Evolutionary conservation across 2,329 filamentous ascomycete species (phyloP), one percentile per base, ranked within the genome.

Genomic region (Paecilomyces variotii): DNA sequence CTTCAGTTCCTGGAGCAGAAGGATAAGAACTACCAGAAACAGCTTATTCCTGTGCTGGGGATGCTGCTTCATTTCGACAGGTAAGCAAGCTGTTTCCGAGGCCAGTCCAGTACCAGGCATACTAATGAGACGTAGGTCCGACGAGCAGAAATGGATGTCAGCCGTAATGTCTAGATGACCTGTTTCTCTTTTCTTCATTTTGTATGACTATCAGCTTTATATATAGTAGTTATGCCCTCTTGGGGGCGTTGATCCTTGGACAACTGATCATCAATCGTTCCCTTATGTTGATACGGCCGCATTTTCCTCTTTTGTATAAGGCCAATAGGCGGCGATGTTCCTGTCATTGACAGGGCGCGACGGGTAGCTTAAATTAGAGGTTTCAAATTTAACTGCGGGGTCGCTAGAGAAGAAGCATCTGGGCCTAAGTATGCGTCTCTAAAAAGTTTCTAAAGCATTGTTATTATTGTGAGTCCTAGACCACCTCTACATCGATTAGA

Each of bases 111-210:
- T 10, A 5, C 7, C 52, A 3, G 7, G 2, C 19, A 51, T 61
- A 55, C 61, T 65, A 58, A 68, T 64, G 58, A 56, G 66, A 52
- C 28, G 19, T 59, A 85, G 82, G 66, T 84, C 82, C 65, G 91
- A 96, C 65, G 89, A 94, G 75, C 87, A 94, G 74, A 93, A 90
- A 74, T 96, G 91, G 90, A 84, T 87, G 74, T 83, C 86, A 19
- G 91, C 88, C 2, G 86, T 96, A 54, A 79, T 80, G 60, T 79
- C 82, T 14, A 74, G 72, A 65, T 81, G 64, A 72, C 61, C 24
- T 54, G 30, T 34, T n/a, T n/a, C n/a, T 35, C 12, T 12, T 24
- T 54, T 28, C 53, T 32, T 19, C 53, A 19, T 35, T 14, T 10
- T 54, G 28, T 54, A 32, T 54, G 10, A 32, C 10, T 34, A 30